Conservation (phyloP, 257 asterid species). For the Solanum medicagineum region DNA sequence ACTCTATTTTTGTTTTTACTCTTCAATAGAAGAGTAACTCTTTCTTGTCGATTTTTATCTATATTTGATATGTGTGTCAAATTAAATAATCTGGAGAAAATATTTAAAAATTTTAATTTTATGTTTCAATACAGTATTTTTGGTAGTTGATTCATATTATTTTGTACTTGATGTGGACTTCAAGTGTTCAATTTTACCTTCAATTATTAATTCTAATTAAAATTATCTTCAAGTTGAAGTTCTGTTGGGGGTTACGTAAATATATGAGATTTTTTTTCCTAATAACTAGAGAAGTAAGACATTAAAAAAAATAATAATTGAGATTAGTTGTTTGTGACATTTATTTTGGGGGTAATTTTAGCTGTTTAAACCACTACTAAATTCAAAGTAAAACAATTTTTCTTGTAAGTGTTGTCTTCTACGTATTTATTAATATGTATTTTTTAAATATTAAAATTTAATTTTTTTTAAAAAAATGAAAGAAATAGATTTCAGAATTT, state of each 20-base stretch:
- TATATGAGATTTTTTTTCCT: background rate
- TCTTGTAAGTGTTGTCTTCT: background rate
- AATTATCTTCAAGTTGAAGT: background rate
- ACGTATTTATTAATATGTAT: background rate
- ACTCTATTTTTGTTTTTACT: no score
- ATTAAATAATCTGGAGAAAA: background rate
- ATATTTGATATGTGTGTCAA: background rate
- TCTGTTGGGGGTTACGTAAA: background rate
- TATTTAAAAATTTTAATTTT: background rate
- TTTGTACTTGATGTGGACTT: background rate
- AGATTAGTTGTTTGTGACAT: background rate
- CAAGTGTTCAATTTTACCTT: no score
- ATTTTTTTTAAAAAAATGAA: no score
- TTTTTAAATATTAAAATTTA: background rate
- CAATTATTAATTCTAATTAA: background rate
- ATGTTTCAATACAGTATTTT: background rate
- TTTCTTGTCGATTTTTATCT: background rate
- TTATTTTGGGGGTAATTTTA: background rate
- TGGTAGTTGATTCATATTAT: background rate
- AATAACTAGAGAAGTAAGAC: background rate
- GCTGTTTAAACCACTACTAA: background rate
- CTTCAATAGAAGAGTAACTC: background rate
- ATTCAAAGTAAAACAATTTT: background rate
- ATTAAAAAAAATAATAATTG: background rate
- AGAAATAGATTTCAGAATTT: background rate